These are phyloP conservation scores for Vitis labrusca DNA, from an alignment of 164 flowering plant species.

Conservation along the genomic window DNA sequence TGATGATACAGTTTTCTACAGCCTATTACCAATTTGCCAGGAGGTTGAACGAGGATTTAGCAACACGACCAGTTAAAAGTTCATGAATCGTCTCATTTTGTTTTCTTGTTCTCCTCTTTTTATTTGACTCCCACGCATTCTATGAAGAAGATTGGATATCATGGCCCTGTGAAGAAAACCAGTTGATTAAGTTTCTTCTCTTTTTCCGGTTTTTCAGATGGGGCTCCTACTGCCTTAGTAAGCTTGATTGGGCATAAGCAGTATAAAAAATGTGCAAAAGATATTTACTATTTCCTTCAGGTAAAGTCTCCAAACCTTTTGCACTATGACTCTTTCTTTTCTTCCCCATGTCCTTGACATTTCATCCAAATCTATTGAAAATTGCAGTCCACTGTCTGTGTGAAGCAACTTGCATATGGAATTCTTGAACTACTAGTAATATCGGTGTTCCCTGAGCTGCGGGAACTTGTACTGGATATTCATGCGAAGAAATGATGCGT, in stretches of 20 bases:
- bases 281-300: conserved; percentile 91
- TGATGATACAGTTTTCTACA: too few relatives aligned
- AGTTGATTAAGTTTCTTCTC: background rate
- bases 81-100: background rate
- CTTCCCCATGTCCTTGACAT: too few relatives aligned
- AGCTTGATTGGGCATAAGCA: conserved; percentile 90
- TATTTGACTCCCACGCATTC: background rate
- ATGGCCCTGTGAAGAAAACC: too few relatives aligned
- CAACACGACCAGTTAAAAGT: too few relatives aligned
- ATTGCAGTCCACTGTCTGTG: conserved; percentile 74
- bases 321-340: background rate
- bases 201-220: conserved; percentile 43
- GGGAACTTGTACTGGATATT: conserved; percentile 53
- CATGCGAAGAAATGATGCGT: conserved; percentile 42
- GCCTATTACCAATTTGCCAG: too few relatives aligned
- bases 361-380: background rate
- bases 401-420: conserved; percentile 88
- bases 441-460: conserved; percentile 88
- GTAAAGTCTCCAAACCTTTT: conserved; percentile 28
- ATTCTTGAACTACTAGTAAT: conserved; percentile 69
- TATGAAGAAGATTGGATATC: background rate
- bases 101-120: background rate
- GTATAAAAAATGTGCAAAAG: conserved; percentile 85
- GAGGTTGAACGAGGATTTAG: too few relatives aligned
- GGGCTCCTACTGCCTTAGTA: conserved; percentile 86